Percentiles rank a stretch among this genome's conserved stretches.
These are phyloP conservation scores for Begonia loranthoides DNA, from an alignment of 306 rosid species.

Conservation along the genomic window DNA sequence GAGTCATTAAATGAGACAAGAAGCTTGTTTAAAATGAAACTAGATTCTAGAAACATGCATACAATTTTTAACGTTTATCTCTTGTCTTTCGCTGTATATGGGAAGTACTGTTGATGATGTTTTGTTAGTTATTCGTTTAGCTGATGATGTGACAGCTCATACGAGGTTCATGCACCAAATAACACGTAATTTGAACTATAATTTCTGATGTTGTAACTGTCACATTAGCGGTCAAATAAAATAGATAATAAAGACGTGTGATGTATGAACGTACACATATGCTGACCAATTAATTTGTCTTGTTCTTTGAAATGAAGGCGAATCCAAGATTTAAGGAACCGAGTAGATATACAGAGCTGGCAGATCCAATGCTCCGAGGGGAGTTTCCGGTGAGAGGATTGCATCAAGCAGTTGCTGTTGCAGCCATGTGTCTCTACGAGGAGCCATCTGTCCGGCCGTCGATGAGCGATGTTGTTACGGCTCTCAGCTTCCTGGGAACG, in stretches of 20 bases:
- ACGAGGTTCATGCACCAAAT: neutral
- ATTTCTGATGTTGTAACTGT: neutral
- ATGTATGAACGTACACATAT: neutral
- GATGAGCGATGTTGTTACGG: constrained; percentile 79
- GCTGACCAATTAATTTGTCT: neutral
- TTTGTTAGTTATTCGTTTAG: too few species aligned
- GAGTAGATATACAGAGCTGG: constrained; percentile 30
- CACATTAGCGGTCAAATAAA: too few species aligned
- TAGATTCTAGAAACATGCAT: neutral
- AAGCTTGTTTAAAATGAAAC: neutral
- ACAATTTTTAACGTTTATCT: too few species aligned
- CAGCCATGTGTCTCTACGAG: constrained; percentile 90
- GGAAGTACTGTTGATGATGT: too few species aligned
- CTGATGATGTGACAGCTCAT: too few species aligned
- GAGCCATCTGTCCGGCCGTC: constrained; percentile 64
- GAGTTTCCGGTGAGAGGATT: constrained; percentile 41
- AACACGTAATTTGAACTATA: neutral
- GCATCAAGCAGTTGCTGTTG: constrained; percentile 86
- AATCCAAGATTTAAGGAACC: constrained; percentile 55
- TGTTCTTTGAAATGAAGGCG: constrained; percentile 32
- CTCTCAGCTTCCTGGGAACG: constrained; percentile 62
- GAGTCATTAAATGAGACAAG: neutral
- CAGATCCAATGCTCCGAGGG: constrained; percentile 47
- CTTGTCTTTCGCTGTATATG: too few species aligned
- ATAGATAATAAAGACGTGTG: neutral